Base-by-base conservation (phyloP, 805 yeast genomes). In the Starmerella lactis-condensi region DNA sequence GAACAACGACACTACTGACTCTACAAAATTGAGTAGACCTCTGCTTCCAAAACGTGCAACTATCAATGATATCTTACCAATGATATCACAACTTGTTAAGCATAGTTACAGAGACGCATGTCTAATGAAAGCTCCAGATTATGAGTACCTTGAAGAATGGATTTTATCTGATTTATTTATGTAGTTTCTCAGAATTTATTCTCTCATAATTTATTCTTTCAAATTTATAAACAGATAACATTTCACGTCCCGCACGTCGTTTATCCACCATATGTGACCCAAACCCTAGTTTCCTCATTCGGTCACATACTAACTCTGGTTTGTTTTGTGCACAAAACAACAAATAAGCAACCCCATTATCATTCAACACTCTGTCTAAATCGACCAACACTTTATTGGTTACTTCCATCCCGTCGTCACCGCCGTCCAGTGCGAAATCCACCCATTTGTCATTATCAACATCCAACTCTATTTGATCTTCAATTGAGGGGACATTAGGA, bases 211-310 rank as follows among this genome's bases (percentile, higher is more conserved):
- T 13, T 4, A 14, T 18, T 6, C 41, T 27, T 2, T 26, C 17
- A 26, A 83, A 78, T 39, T 71, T 62, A 53, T 74, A 69, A 6
- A 85, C 74, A 33, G 78, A 67, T 22, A 89, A 58, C 8, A 75
- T 85, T 53, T 89, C 98, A 94, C 96, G 82, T 0, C 96, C 96
- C 1, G 94, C 93, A 45, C 77, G 78, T 33, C 95, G 61, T 26
- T 62, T 61, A 4, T 69, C 64, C 1, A 79, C 58, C n/a, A 54
- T 42, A 2, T 58, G 56, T 1, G 66, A 67, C 0, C 33, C 32
- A 81, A 93, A 85, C 0, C 62, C 62, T 8, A 48, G 45, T 2
- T 40, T 33, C 11, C 44, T 32, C 71, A 79, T 73, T 2, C 31
- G 26, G 6, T 49, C 42, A 0, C 62, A 63, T 1, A 83, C 77